Conservation (phyloP, 306 rosid genomes). For the Corylus heterophylla region DNA sequence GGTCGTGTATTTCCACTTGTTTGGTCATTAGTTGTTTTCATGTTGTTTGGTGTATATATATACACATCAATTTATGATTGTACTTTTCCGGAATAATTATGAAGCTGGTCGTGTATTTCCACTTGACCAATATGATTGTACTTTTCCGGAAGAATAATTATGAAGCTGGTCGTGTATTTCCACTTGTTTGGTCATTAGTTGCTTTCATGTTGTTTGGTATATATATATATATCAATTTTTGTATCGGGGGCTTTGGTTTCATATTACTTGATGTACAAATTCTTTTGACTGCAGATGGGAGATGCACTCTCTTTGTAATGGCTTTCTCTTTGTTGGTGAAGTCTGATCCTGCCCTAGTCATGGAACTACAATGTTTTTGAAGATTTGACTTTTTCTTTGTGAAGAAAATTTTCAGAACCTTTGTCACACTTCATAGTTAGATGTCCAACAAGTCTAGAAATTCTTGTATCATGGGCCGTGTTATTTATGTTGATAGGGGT, state of each 20-base stretch:
- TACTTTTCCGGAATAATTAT: too few species aligned
- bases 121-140: too few species aligned
- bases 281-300: conserved; percentile 41
- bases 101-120: too few species aligned
- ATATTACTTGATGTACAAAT: not conserved
- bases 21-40: not conserved
- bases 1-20: not conserved
- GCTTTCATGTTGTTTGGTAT: not conserved
- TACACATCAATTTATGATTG: too few species aligned
- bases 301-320: conserved; percentile 23
- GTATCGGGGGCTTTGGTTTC: not conserved
- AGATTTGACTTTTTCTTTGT: not conserved
- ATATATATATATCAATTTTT: not conserved
- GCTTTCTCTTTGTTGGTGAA: conserved; percentile 20
- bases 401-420: conserved; percentile 14
- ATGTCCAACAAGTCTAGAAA: conserved; percentile 4
- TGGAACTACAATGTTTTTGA: not conserved
- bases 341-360: not conserved
- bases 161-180: not conserved
- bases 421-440: conserved; percentile 1
- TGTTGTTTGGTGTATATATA: not conserved
- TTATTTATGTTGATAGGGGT: conserved; percentile 4
- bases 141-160: too few species aligned
- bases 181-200: not conserved
- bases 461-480: conserved; percentile 15